Base-by-base conservation (phyloP, 257 asterid genomes). In the Lithospermum erythrorhizon region DNA sequence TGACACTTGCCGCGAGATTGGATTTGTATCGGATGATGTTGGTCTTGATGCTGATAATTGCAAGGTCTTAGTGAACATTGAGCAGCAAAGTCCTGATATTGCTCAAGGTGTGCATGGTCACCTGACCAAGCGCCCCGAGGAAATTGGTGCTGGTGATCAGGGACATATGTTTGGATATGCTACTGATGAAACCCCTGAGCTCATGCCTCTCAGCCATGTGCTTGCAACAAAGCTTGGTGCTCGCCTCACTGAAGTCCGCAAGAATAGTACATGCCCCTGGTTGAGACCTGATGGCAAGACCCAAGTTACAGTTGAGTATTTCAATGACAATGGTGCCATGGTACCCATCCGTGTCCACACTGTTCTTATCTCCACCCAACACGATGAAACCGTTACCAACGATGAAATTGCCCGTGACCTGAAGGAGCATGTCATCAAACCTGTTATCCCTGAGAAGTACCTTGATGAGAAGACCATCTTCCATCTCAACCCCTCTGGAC, bases 101-200 rank as follows among this genome's bases (percentile, higher is more conserved):
- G 87, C 87, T 29, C 87, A 78, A 61, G 84, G 81, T 61, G 84
- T 81, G 61, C 87, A 81, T 2, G 87, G 87, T 48, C 84, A 82
- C 68, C 75, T 82, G 37, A 79, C 79, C 64, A 82, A 79, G 76
- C 72, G 81, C 22, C 85, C 88, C 0, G 85, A 82, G 65, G 88
- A 79, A 67, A 76, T 82, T 57, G 88, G 85, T 45, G 88, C 88
- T 14, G 87, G 87, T 56, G 87, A 79, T 52, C 84, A 79, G 58
- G 87, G 85, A 0, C 87, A 81, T 72, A 79, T 79, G 88, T 82
- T 82, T 59, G 87, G 85, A 27, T 82, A 82, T 70, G 83, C 85
- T 49, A 76, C 88, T 0, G 88, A 82, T 63, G 88, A 82, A 71
- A 79, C 88, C 57, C 85, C 85, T 6, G 88, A 82, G 67, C 58